phyloP scores from a whole-genome alignment of 2,329 filamentous ascomycete genomes.

The Chrysoporthe cubensis region DNA sequence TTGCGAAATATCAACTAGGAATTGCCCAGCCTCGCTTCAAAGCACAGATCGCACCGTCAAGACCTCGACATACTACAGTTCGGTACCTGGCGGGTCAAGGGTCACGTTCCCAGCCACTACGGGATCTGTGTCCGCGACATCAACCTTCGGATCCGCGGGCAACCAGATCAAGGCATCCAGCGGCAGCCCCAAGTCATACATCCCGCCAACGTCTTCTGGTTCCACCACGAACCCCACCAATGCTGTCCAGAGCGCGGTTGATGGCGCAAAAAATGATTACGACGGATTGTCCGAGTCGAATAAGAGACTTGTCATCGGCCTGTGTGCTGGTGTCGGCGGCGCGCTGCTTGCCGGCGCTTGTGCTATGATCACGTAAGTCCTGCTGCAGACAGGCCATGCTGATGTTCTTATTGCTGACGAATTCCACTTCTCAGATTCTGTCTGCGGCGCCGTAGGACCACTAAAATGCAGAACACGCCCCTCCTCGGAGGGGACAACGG shows the following conservation, averaged over 20 bases:
- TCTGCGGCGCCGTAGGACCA: neutral
- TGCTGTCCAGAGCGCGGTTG: neutral
- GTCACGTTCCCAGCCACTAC: constrained; percentile 47
- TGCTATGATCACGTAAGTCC: constrained; percentile 16
- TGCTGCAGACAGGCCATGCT: too few species aligned
- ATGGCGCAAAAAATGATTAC: constrained; percentile 6
- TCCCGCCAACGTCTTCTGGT: constrained; percentile 5
- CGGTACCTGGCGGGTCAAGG: constrained; percentile 43
- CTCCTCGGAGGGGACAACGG: neutral
- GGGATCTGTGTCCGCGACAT: constrained; percentile 38
- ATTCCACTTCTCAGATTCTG: neutral
- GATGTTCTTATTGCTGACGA: neutral
- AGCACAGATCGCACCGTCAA: constrained; percentile 44
- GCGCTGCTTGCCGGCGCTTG: constrained; percentile 9
- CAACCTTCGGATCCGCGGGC: constrained; percentile 47
- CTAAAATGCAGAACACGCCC: neutral
- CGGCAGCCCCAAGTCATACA: constrained; percentile 24
- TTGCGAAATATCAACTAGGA: constrained; percentile 47
- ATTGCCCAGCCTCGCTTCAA: constrained; percentile 57
- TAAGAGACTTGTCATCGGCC: constrained; percentile 27
- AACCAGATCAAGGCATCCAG: constrained; percentile 30
- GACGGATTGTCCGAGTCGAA: constrained; percentile 17
- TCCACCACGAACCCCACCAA: neutral
- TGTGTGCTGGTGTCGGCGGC: constrained; percentile 24
- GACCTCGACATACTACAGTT: constrained; percentile 45